A percentile compares a stretch with the other conserved stretches of the same genome.
phyloP scores from a whole-genome alignment of 805 yeast genomes.

The Yarrowia sp. region DNA sequence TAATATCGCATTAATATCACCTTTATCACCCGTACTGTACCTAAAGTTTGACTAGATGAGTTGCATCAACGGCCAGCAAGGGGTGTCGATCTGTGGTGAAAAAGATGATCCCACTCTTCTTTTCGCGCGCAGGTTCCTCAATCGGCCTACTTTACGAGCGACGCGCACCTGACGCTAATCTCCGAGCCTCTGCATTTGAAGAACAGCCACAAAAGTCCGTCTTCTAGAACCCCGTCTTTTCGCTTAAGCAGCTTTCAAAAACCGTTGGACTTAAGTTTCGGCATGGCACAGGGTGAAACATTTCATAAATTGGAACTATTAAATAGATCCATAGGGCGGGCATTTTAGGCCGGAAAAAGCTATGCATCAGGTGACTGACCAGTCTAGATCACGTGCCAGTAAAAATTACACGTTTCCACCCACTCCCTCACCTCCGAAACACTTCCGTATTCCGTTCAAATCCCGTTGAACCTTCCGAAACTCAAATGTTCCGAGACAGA shows the following conservation, averaged over 20 bases:
- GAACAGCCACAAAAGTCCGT: background rate
- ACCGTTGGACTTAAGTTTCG: background rate
- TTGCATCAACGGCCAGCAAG: slow-evolving; percentile 8
- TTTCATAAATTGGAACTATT: no score
- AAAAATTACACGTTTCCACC: no score
- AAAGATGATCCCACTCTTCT: no score
- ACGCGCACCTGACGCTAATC: background rate
- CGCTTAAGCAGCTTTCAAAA: background rate
- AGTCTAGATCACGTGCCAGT: no score
- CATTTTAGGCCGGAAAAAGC: no score
- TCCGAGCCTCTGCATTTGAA: background rate
- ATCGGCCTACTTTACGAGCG: no score
- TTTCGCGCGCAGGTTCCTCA: no score
- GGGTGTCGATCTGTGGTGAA: slow-evolving; percentile 2
- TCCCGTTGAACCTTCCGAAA: slow-evolving; percentile 24
- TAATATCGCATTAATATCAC: no score
- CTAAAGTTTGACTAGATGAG: background rate
- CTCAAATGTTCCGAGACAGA: slow-evolving; percentile 4
- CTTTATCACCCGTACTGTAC: no score
- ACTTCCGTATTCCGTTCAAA: background rate
- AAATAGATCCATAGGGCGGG: no score
- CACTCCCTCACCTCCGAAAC: background rate
- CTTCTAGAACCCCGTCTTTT: no score
- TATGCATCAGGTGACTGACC: no score
- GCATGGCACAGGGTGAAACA: background rate